Conservation (phyloP, 306 rosid species). For the Begonia peltatifolia region DNA sequence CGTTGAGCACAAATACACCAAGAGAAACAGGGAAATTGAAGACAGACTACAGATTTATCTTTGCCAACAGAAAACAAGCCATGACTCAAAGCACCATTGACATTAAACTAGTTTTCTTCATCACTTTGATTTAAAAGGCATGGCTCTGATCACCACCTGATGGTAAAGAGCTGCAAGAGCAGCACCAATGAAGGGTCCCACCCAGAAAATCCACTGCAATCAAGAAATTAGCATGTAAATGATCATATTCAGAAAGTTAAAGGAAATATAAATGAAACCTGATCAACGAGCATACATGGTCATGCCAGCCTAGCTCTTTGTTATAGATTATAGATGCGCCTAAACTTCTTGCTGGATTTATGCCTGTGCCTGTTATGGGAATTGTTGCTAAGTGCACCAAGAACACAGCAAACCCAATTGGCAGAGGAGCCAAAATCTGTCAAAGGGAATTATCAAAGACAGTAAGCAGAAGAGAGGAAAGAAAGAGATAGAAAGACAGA, state of each 20-base stretch:
- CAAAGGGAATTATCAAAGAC: background rate
- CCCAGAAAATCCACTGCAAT: conserved; percentile 55
- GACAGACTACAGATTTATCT: too few relatives aligned
- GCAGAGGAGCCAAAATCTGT: conserved; percentile 84
- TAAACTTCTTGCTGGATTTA: conserved; percentile 46
- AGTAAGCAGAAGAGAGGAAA: too few relatives aligned
- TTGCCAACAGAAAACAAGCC: background rate
- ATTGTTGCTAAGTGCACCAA: conserved; percentile 53
- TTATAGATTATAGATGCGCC: conserved; percentile 46
- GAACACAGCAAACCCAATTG: conserved; percentile 75
- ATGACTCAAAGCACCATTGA: background rate
- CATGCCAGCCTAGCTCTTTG: conserved; percentile 25
- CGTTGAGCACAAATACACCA: too few relatives aligned
- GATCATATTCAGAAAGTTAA: too few relatives aligned
- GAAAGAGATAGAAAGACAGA: background rate
- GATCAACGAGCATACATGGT: conserved; percentile 19
- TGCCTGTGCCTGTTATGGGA: conserved; percentile 47
- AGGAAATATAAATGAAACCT: too few relatives aligned
- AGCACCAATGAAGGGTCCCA: conserved; percentile 49
- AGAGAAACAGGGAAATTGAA: too few relatives aligned
- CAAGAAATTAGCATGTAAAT: background rate
- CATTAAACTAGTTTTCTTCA: background rate
- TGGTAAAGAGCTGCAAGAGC: conserved; percentile 50
- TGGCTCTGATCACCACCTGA: conserved; percentile 44
- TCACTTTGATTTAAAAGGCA: conserved; percentile 38